These are phyloP conservation scores for Neofusicoccum ribis DNA, from an alignment of 2,329 filamentous ascomycete species.

Conservation along the genomic window DNA sequence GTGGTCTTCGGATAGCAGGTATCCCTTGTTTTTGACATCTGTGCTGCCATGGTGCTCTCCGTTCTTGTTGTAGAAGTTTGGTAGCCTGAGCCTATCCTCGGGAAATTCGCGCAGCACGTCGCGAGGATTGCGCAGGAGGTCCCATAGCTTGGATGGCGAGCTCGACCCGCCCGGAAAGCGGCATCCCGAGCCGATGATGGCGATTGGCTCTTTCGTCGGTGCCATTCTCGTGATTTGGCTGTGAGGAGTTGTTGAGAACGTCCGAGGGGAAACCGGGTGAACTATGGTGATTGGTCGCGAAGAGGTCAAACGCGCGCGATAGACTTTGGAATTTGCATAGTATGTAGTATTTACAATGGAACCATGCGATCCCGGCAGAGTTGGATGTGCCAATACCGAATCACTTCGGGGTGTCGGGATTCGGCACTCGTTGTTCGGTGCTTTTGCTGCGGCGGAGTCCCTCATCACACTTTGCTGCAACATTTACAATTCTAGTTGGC, in stretches of 20 bases:
- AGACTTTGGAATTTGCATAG: no score
- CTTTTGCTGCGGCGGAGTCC: no score
- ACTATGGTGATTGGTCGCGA: neutral
- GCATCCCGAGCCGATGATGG: conserved; percentile 40
- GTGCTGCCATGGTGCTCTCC: neutral
- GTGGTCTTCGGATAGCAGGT: conserved; percentile 27
- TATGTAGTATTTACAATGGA: no score
- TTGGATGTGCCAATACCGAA: no score
- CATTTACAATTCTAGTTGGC: no score
- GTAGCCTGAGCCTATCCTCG: conserved; percentile 30
- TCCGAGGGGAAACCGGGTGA: neutral
- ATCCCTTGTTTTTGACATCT: neutral
- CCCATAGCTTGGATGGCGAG: conserved; percentile 37
- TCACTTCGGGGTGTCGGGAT: no score
- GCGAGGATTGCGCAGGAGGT: conserved; percentile 30
- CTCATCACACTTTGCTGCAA: no score
- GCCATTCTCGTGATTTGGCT: neutral
- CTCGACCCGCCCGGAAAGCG: conserved; percentile 36
- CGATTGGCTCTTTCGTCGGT: conserved; percentile 27
- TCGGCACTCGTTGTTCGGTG: no score
- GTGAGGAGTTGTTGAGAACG: neutral
- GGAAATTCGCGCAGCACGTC: conserved; percentile 34
- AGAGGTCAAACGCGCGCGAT: no score
- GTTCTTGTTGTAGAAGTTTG: conserved; percentile 25
- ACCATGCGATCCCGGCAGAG: no score